phyloP scores from a whole-genome alignment of 129 eudicot species.

The Pulicaria dysenterica region DNA sequence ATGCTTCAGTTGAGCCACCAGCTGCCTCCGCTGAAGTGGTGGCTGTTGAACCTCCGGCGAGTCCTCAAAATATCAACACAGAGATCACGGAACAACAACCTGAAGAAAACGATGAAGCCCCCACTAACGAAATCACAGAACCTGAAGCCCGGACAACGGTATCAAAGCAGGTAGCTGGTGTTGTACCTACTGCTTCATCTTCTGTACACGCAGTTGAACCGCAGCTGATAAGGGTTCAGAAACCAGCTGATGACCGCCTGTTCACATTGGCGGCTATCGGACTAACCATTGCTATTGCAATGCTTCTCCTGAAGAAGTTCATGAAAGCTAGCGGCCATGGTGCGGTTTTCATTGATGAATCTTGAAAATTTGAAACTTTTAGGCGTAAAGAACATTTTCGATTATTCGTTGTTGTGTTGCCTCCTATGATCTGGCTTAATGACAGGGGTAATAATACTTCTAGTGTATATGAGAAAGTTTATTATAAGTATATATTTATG shows the following conservation, averaged over 20 bases:
- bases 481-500: slow-evolving; percentile 18
- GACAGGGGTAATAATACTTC: slow-evolving; percentile 8
- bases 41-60: slow-evolving; percentile 39
- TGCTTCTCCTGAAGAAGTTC: slow-evolving; percentile 80
- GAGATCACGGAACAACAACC: slow-evolving; percentile 38
- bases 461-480: slow-evolving; percentile 26
- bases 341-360: slow-evolving; percentile 72
- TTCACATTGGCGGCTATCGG: slow-evolving; percentile 93
- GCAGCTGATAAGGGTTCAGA: slow-evolving; percentile 49
- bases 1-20: slow-evolving; percentile 26
- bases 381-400: not conserved
- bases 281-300: slow-evolving; percentile 72
- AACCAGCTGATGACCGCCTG: slow-evolving; percentile 76
- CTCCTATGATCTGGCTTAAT: slow-evolving; percentile 25
- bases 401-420: not conserved
- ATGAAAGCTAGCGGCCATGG: slow-evolving; percentile 79
- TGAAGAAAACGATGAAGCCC: slow-evolving; percentile 53
- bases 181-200: slow-evolving; percentile 25
- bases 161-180: slow-evolving; percentile 32
- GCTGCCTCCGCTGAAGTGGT: slow-evolving; percentile 40
- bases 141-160: slow-evolving; percentile 27
- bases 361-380: slow-evolving; percentile 41
- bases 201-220: slow-evolving; percentile 37
- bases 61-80: slow-evolving; percentile 30
- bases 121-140: slow-evolving; percentile 34